phyloP scores from a whole-genome alignment of 257 asterid species.

The Schizonepeta tenuifolia region DNA sequence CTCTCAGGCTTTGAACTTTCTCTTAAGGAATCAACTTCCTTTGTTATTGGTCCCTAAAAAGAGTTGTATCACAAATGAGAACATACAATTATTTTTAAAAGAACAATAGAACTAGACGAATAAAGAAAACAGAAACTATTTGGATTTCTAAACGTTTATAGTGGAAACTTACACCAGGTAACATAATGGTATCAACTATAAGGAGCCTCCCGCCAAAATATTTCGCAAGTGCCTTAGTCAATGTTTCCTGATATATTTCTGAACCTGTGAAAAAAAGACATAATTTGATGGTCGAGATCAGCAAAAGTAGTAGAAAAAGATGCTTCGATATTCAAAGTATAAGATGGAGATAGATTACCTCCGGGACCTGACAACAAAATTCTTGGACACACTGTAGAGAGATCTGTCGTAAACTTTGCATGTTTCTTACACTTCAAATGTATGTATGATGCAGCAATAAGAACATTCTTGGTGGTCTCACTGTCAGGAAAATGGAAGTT shows the following conservation, averaged over 20 bases:
- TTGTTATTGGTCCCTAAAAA: constrained; percentile 62
- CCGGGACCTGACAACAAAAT: constrained; percentile 85
- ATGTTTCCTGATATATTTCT: constrained; percentile 84
- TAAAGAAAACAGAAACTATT: constrained; percentile 14
- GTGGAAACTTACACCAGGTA: constrained; percentile 75
- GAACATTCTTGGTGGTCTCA: constrained; percentile 77
- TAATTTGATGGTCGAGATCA: constrained; percentile 28
- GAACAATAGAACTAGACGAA: constrained; percentile 12
- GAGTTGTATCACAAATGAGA: constrained; percentile 11
- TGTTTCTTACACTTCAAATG: constrained; percentile 63
- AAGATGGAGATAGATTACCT: constrained; percentile 50
- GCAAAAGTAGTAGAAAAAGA: constrained; percentile 10
- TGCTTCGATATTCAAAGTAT: not conserved
- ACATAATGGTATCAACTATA: constrained; percentile 63
- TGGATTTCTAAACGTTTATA: not conserved
- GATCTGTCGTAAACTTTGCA: constrained; percentile 61
- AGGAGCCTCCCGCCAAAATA: constrained; percentile 67
- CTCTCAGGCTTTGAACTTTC: constrained; percentile 74
- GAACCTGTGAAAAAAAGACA: constrained; percentile 58
- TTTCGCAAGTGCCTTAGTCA: constrained; percentile 79
- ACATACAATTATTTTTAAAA: not conserved
- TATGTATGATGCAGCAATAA: constrained; percentile 74
- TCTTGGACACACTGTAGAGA: constrained; percentile 78
- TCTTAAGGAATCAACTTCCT: constrained; percentile 66
- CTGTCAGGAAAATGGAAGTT: constrained; percentile 44